Evolutionary conservation across 23 red algal genomes (phyloP).

Genomic region (Pyropia haitanensis): DNA sequence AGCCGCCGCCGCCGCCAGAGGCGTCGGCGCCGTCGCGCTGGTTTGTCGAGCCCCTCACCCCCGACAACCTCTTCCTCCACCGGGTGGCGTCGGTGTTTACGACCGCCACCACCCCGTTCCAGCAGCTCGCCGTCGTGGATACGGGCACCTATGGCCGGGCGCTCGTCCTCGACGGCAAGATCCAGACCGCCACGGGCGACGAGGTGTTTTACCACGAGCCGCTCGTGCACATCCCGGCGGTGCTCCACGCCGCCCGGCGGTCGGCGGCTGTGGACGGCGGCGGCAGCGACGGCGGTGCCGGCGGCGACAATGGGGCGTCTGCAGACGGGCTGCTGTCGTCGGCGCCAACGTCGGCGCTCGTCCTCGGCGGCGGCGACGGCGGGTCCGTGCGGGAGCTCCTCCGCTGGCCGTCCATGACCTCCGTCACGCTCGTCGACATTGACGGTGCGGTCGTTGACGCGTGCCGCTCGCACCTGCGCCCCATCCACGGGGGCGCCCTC

Average conservation of each 20-base stretch:
- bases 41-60: slow-evolving; percentile 61
- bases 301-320: neutral
- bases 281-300: neutral
- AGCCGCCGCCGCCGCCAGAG: no score
- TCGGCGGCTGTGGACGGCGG: neutral
- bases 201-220: slow-evolving; percentile 95
- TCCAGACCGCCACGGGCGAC: slow-evolving; percentile 74
- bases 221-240: slow-evolving; percentile 69
- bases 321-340: neutral
- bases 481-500: slow-evolving; percentile 53
- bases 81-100: slow-evolving; percentile 36
- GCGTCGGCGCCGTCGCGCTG: slow-evolving; percentile 24
- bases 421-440: slow-evolving; percentile 82
- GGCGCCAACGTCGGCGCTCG: slow-evolving; percentile 33
- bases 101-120: slow-evolving; percentile 36
- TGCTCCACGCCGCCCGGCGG: slow-evolving; percentile 35
- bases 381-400: slow-evolving; percentile 78
- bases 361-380: slow-evolving; percentile 93
- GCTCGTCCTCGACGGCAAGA: slow-evolving; percentile 77
- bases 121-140: slow-evolving; percentile 74
- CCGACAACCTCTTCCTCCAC: slow-evolving; percentile 59
- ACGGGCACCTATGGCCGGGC: slow-evolving; percentile 80
- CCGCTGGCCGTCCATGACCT: slow-evolving; percentile 53
- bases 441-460: slow-evolving; percentile 73
- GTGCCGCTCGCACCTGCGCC: slow-evolving; percentile 61